Base-by-base conservation (phyloP, 495 filamentous ascomycete genomes). In the Penicillium pancosmium region DNA sequence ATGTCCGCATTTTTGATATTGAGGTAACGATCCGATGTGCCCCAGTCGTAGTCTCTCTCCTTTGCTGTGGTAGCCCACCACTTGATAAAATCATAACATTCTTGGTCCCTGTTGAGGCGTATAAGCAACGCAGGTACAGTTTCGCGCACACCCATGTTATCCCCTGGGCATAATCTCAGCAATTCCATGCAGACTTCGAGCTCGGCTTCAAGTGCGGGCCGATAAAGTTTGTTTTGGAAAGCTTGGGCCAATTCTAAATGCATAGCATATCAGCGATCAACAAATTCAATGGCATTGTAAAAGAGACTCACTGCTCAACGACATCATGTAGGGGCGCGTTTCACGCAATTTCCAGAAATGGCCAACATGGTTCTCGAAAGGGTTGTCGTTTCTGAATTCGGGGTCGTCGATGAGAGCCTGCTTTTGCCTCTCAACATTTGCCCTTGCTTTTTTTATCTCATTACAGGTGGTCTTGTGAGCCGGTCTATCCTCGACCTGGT, bases 71-170 rank as follows among this genome's bases (percentile, higher is more conserved):
- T 71, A 5, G 19, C 60, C 67, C 69, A 83, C 78, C 76, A 84
- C 60, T 81, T 83, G 23, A 78, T 55, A 54, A 84, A 84, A 53
- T 84, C 79, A 58, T 85, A 86, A 68, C 73, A 80, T 50, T 84
- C 77, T 54, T 84, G 80, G 38, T 84, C 80, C 54, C 66, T 70
- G 18, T 73, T 68, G 47, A 84, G 67, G 15, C 82, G 74, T n/a
- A 84, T 41, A 44, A 75, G 69, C 47, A 80, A 40, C 0, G 64
- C 65, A 7, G 82, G 83, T 5, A 80, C 51, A 7, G 74, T 6
- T 15, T 62, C 19, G 4, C 80, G 73, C 3, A 75, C 47, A 4
- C 76, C 77, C 65, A 83, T 69, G 57, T 80, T 79, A 54, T 84
- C 80, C 38, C 64, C n/a, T 0, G 72, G 68, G 55, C 74, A 69